These are phyloP conservation scores for Dioszegia aurantiaca DNA, from an alignment of 768 basidiomycete genomes.

Conservation along the genomic window DNA sequence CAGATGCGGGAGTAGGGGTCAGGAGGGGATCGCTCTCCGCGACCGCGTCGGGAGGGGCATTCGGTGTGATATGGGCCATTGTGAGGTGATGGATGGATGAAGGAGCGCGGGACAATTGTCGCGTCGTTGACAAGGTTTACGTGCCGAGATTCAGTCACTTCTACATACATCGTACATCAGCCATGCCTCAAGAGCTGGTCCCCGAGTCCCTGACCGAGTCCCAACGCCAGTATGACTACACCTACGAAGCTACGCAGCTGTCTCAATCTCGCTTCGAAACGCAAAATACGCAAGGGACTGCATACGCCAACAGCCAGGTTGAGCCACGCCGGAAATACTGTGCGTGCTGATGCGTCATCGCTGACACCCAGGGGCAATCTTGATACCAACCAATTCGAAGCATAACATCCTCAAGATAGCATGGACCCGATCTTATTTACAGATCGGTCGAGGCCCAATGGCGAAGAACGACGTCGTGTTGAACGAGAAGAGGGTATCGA, in stretches of 20 bases:
- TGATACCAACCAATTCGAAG: conserved; percentile 43
- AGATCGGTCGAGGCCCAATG: conserved; percentile 46
- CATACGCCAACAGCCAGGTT: conserved; percentile 38
- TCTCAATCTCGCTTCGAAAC: conserved; percentile 44
- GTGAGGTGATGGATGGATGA: no score
- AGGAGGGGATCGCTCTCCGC: no score
- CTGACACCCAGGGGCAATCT: conserved; percentile 44
- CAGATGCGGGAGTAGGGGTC: no score
- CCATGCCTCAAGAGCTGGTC: conserved; percentile 18
- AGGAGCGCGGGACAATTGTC: no score
- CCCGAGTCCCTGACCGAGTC: conserved; percentile 19
- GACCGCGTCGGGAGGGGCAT: no score
- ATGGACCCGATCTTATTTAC: conserved; percentile 36
- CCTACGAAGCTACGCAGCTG: conserved; percentile 41
- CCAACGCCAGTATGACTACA: conserved; percentile 27
- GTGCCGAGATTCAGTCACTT: no score
- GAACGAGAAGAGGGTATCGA: conserved; percentile 42
- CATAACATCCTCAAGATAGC: conserved; percentile 46
- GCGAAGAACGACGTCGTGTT: conserved; percentile 45
- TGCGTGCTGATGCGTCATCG: conserved; percentile 19
- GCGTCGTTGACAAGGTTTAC: no score
- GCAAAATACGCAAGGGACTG: conserved; percentile 36
- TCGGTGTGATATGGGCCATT: no score
- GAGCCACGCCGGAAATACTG: conserved; percentile 52
- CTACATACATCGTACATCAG: neutral